Base-by-base conservation (phyloP, 1,139 yeast genomes). In the Eremothecium gossypii region DNA sequence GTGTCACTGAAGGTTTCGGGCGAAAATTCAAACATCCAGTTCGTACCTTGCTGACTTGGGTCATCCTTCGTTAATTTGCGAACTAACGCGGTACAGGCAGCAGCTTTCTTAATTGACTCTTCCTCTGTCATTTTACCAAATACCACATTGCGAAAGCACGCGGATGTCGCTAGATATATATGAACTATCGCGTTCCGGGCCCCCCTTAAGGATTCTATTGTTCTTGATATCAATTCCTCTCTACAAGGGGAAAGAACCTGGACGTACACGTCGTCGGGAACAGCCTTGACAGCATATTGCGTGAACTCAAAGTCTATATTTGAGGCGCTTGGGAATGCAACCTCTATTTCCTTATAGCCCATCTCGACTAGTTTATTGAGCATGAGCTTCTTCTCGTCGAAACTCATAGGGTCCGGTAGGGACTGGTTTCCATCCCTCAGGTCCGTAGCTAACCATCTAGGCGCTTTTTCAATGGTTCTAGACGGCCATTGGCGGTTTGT, bases 351-450 rank as follows among this genome's bases (percentile, higher is more conserved):
- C 64, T 91, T 91, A 70, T 87, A 91, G 0, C 97, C 97, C 39
- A 87, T 69, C 33, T 85, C 91, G n/a, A 89, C 69, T 45, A 91
- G 71, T 63, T 87, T 85, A 51, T 79, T 75, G 69, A 89, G 89
- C 64, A 85, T 89, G 52, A 76, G 83, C 63, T 85, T 85, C 68
- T 91, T 91, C 64, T 91, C 96, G 32, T 73, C 83, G 30, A 87
- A 77, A 27, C 86, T 74, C 97, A 91, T 91, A 41, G 97, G 97
- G 65, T 91, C 97, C 8, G 97, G 97, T 52, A 91, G 73, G 8
- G 96, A 84, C 68, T 91, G 97, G 69, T 91, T 91, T 44, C 98
- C 98, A 62, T 91, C 98, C 64, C 97, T 76, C 55, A 91, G 74
- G 63, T 91, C 97, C 2, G 97, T 91, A 7, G 96, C 83, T 43